Evolutionary conservation across 352 stramenopile genomes (phyloP), one percentile per base, ranked within the genome.

Genomic region (Pythium scleroteichum): DNA sequence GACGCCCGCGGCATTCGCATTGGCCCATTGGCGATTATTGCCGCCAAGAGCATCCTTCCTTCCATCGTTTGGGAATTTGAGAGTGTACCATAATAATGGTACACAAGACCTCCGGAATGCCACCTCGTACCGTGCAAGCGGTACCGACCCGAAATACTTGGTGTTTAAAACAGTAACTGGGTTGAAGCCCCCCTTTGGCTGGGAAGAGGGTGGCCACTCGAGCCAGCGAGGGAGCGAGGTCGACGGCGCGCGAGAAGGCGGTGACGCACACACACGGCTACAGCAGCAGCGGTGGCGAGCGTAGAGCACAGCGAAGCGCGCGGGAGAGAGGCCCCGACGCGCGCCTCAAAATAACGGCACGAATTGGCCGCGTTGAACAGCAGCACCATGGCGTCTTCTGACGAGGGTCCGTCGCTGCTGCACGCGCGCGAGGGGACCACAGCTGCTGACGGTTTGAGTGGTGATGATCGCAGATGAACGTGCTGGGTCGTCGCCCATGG

Each of bases 401-500:
- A 44, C 19, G 67, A 74, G 50, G 67, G 67, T 74, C 42, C 27
- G 66, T 64, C 59, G 29, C 29, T 35, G 29, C 29, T 35, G 29
- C 5, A 35, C 10, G 29, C 29, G 29, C 29, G 29, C 29, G 29
- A 35, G 29, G 29, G 29, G 29, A 35, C 29, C 10, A 10, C 29
- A 35, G 29, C 29, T 5, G 29, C 29, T 35, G 29, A 35, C 29
- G 29, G 10, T 10, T 35, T 35, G 5, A 10, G 5, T 35, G 29
- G 29, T 22, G 14, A 17, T 54, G 44, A n/a, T 45, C 64, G 39
- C 50, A 90, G 85, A 94, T 41, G 85, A 92, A 65, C 79, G 85
- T n/a, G 79, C 70, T 47, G 70, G 75, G 3, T 82, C 72, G 33
- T 96, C 84, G 59, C 87, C 87, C 26, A 87, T 83, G 2, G 85